These are phyloP conservation scores for Oxytropis ochrocephala DNA, from an alignment of 306 rosid genomes.

Conservation along the genomic window DNA sequence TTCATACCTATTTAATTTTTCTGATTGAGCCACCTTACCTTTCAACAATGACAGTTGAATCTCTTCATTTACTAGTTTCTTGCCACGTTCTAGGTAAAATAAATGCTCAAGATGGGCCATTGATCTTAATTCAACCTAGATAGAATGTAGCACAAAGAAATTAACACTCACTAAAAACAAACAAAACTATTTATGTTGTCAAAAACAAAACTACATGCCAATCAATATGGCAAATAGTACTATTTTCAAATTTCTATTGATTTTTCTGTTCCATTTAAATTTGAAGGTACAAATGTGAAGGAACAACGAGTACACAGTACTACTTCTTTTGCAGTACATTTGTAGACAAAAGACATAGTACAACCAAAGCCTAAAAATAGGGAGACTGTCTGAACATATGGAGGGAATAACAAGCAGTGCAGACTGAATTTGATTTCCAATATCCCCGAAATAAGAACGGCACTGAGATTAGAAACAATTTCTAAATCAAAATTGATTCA, in stretches of 20 bases:
- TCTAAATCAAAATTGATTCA: constrained; percentile 5
- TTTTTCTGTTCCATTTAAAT: not conserved
- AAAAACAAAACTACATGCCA: too few species aligned
- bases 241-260: not conserved
- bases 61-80: too few species aligned
- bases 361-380: constrained; percentile 24
- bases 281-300: not conserved
- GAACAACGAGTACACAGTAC: not conserved
- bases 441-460: not conserved
- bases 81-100: not conserved
- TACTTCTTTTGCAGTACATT: not conserved
- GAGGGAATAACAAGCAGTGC: not conserved
- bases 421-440: not conserved
- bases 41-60: too few species aligned
- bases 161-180: not conserved
- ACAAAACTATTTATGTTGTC: too few species aligned
- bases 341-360: not conserved
- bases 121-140: not conserved
- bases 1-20: not conserved
- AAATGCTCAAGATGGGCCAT: not conserved
- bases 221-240: not conserved
- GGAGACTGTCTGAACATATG: constrained; percentile 15
- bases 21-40: not conserved
- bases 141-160: not conserved
- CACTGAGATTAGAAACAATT: not conserved